phyloP scores from a whole-genome alignment of 768 basidiomycete genomes.

The Panus rudis region DNA sequence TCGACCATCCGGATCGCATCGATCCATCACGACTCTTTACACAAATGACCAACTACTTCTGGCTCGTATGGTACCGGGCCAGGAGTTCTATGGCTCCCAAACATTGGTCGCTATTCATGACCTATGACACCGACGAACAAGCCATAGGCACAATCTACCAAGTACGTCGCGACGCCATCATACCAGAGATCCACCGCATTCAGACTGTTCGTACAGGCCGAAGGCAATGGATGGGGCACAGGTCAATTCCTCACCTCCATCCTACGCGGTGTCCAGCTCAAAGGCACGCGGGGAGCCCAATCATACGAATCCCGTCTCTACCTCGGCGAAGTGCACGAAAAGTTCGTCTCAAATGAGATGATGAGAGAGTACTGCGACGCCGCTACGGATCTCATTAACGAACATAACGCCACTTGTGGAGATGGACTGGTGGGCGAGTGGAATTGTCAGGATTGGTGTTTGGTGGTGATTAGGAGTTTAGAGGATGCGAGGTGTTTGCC shows the following conservation, averaged over 20 bases:
- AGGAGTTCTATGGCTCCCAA: constrained; percentile 10
- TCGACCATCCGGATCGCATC: too few species aligned
- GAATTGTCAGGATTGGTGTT: constrained; percentile 15
- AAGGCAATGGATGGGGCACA: constrained; percentile 13
- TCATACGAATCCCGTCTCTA: constrained; percentile 11
- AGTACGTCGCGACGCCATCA: constrained; percentile 3
- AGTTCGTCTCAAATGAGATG: constrained; percentile 10
- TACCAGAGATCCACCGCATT: too few species aligned
- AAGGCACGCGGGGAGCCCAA: constrained; percentile 12
- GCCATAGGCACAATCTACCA: constrained; percentile 12
- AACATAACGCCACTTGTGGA: constrained; percentile 9
- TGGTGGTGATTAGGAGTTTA: constrained; percentile 11
- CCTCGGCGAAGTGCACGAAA: constrained; percentile 11
- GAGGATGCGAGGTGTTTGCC: constrained; percentile 11
- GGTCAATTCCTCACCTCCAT: constrained; percentile 10
- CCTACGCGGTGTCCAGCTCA: constrained; percentile 12
- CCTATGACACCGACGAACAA: constrained; percentile 14
- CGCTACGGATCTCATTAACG: constrained; percentile 13
- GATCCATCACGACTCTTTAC: too few species aligned
- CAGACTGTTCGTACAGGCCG: constrained; percentile 7
- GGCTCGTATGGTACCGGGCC: constrained; percentile 15
- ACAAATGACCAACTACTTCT: constrained; percentile 11
- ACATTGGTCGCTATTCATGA: constrained; percentile 14
- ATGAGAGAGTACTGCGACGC: constrained; percentile 15
- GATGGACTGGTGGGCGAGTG: constrained; percentile 10